Percentiles rank a stretch among this genome's conserved stretches.
Evolutionary conservation across 1,284 basidiomycete genomes (phyloP).

Genomic region (Microstroma glucosiphilum): DNA sequence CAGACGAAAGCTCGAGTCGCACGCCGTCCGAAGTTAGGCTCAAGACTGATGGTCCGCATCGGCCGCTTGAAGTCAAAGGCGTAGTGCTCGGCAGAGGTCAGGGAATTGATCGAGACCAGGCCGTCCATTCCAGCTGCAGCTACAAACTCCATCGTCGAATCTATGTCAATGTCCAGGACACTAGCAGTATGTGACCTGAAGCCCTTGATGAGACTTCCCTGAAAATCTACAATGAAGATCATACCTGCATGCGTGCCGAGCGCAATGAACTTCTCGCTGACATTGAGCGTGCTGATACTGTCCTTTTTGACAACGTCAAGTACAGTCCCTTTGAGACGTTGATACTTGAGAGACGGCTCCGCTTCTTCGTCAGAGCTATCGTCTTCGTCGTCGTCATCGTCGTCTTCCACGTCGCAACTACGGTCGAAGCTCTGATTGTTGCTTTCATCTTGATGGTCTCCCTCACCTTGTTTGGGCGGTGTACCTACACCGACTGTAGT

Average conservation of each 20-base stretch:
- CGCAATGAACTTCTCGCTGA: conserved; percentile 69
- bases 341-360: conserved; percentile 71
- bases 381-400: conserved; percentile 19
- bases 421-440: not conserved
- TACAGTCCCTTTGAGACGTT: conserved; percentile 67
- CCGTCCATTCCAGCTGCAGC: conserved; percentile 92
- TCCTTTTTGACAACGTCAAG: conserved; percentile 81
- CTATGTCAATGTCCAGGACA: conserved; percentile 76
- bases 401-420: conserved; percentile 14
- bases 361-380: conserved; percentile 11
- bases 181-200: conserved; percentile 88
- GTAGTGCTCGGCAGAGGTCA: conserved; percentile 72
- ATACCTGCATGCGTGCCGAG: conserved; percentile 87
- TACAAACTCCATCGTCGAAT: conserved; percentile 74
- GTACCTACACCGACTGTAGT: not conserved
- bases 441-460: not conserved
- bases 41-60: conserved; percentile 80
- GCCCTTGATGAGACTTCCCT: conserved; percentile 77
- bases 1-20: conserved; percentile 79
- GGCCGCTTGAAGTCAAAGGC: conserved; percentile 87
- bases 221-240: conserved; percentile 75
- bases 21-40: conserved; percentile 80
- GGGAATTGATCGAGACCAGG: conserved; percentile 82
- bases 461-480: not conserved
- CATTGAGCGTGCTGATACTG: conserved; percentile 55